Conservation (phyloP, 2,329 filamentous ascomycete species). For the Lithohypha guttulata region DNA sequence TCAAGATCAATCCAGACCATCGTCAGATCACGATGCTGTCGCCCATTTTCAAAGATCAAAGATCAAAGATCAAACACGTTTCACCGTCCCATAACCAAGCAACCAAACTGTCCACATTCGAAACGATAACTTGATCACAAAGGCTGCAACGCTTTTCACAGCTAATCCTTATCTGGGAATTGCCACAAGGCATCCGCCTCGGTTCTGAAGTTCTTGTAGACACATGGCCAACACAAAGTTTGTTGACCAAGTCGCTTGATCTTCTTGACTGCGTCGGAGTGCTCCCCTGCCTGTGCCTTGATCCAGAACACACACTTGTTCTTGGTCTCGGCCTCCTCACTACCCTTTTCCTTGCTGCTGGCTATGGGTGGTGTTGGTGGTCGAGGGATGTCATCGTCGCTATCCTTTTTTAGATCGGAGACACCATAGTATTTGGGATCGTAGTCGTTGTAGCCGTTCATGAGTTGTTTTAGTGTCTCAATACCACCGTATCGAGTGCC, state of each 20-base stretch:
- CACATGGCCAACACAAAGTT: neutral
- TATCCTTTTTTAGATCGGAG: neutral
- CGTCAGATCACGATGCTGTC: too few species aligned
- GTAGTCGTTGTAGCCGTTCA: slow-evolving; percentile 1
- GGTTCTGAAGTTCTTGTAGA: neutral
- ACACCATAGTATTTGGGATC: neutral
- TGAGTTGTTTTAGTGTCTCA: neutral
- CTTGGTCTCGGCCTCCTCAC: neutral
- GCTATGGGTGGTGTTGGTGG: neutral
- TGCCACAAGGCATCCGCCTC: too few species aligned
- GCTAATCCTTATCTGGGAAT: too few species aligned
- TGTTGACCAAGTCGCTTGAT: neutral
- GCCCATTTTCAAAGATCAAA: too few species aligned
- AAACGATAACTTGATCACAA: too few species aligned
- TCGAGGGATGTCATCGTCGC: neutral
- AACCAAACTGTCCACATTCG: too few species aligned
- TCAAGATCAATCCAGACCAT: too few species aligned
- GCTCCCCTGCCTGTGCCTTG: neutral
- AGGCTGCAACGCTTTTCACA: too few species aligned
- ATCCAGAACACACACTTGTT: neutral
- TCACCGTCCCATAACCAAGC: too few species aligned
- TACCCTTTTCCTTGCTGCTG: neutral
- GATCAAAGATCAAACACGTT: too few species aligned
- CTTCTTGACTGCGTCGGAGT: neutral
- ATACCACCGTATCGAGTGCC: too few species aligned